Percentiles rank a stretch among this genome's conserved stretches.
phyloP scores from a whole-genome alignment of 1,284 basidiomycete genomes.

The Meripilus lineatus region DNA sequence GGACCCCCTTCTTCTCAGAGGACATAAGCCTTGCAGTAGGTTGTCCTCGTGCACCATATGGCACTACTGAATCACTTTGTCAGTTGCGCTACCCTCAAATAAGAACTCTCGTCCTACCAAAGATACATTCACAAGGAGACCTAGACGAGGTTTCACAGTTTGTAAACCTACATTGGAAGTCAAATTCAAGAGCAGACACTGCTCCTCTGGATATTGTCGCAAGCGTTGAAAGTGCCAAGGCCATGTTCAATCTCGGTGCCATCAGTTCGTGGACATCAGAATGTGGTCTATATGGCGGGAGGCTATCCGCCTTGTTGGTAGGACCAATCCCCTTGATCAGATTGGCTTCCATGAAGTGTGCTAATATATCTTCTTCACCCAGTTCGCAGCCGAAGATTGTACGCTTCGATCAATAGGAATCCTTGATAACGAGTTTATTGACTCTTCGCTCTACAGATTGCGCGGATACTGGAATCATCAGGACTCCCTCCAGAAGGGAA shows the following conservation, averaged over 20 bases:
- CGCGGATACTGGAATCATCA: conserved; percentile 81
- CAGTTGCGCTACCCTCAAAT: conserved; percentile 33
- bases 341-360: conserved; percentile 4
- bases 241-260: conserved; percentile 52
- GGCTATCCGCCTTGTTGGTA: conserved; percentile 52
- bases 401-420: conserved; percentile 3
- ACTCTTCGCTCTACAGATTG: conserved; percentile 48
- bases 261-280: conserved; percentile 62
- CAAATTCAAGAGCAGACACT: conserved; percentile 11
- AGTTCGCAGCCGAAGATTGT: conserved; percentile 92
- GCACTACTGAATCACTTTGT: background rate
- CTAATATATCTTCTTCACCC: background rate
- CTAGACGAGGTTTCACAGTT: conserved; percentile 56
- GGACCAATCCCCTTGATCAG: conserved; percentile 17
- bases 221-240: conserved; percentile 77
- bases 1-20: conserved; percentile 64
- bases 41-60: background rate
- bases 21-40: conserved; percentile 68
- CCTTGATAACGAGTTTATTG: background rate
- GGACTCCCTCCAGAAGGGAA: conserved; percentile 72
- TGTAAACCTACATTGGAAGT: conserved; percentile 20
- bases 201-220: conserved; percentile 59
- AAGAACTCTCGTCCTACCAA: conserved; percentile 70
- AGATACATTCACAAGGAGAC: conserved; percentile 67
- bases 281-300: conserved; percentile 41